Conservation (phyloP, 176 grass and related monocot genomes). For the Ananas comosus region DNA sequence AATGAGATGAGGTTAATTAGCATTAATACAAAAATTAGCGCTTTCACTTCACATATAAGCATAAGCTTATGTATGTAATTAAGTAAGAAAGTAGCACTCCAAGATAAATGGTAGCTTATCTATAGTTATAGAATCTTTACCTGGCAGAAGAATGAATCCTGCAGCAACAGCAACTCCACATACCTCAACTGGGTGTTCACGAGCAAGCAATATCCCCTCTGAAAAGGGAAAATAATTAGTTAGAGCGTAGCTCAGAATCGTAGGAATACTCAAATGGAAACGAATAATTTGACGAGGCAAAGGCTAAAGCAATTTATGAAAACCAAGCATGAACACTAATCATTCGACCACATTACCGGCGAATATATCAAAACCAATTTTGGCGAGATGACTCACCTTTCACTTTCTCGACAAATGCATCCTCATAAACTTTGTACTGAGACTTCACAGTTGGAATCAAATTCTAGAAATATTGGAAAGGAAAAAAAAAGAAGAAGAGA, state of each 20-base stretch:
- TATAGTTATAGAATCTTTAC: constrained; percentile 22
- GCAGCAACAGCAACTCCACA: constrained; percentile 56
- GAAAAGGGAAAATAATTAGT: constrained; percentile 23
- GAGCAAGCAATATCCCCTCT: constrained; percentile 48
- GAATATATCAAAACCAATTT: background rate
- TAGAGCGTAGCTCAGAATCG: background rate
- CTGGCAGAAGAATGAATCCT: constrained; percentile 62
- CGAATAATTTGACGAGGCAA: background rate
- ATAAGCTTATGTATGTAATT: background rate
- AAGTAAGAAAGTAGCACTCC: background rate
- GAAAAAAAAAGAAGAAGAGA: background rate
- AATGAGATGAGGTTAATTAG: constrained; percentile 26
- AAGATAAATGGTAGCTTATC: background rate
- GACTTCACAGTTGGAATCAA: constrained; percentile 38
- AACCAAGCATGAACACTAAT: background rate
- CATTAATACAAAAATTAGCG: background rate
- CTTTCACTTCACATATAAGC: background rate
- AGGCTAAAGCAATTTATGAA: background rate
- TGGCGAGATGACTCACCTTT: constrained; percentile 37
- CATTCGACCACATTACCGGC: background rate
- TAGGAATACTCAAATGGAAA: background rate
- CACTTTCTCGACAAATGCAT: constrained; percentile 36
- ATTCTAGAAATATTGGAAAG: constrained; percentile 26
- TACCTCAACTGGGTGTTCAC: constrained; percentile 56
- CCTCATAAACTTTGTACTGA: constrained; percentile 60